phyloP scores from a whole-genome alignment of 2,329 filamentous ascomycete species.

The Tolypocladium ovalisporum region DNA sequence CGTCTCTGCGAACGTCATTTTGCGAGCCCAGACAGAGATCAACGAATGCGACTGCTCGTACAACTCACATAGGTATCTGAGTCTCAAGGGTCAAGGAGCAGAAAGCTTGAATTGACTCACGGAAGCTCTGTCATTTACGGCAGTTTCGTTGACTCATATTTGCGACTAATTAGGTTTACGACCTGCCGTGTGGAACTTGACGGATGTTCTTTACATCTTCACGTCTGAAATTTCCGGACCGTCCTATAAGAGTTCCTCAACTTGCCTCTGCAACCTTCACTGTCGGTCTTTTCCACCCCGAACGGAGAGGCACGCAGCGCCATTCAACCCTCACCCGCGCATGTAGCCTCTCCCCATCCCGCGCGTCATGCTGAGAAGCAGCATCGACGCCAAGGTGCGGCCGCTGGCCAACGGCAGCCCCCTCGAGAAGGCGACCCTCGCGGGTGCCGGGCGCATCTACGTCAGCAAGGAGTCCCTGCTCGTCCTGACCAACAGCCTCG shows the following conservation, averaged over 20 bases:
- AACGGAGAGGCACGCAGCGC: background rate
- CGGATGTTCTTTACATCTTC: background rate
- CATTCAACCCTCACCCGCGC: background rate
- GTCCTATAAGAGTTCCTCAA: background rate
- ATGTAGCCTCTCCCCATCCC: background rate
- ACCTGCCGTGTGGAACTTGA: too few species aligned
- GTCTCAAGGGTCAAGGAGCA: too few species aligned
- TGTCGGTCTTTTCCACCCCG: background rate
- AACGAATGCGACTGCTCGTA: background rate
- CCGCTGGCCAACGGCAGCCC: slow-evolving; percentile 29
- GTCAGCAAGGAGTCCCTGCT: slow-evolving; percentile 36
- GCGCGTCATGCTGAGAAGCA: slow-evolving; percentile 19
- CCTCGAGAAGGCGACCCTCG: slow-evolving; percentile 29
- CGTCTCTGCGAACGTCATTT: background rate
- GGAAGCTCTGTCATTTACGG: too few species aligned
- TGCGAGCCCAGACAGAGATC: background rate
- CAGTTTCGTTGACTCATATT: too few species aligned
- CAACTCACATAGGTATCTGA: too few species aligned
- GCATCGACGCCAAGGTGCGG: slow-evolving; percentile 28
- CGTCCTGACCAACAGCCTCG: slow-evolving; percentile 29
- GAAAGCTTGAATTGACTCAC: too few species aligned
- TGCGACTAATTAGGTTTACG: too few species aligned
- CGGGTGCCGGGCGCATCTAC: slow-evolving; percentile 35
- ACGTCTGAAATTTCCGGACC: background rate
- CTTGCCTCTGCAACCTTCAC: background rate